A percentile compares a stretch with the other conserved stretches of the same genome.
These are phyloP conservation scores for Murraya paniculata DNA, from an alignment of 345 rosid species.

Conservation along the genomic window DNA sequence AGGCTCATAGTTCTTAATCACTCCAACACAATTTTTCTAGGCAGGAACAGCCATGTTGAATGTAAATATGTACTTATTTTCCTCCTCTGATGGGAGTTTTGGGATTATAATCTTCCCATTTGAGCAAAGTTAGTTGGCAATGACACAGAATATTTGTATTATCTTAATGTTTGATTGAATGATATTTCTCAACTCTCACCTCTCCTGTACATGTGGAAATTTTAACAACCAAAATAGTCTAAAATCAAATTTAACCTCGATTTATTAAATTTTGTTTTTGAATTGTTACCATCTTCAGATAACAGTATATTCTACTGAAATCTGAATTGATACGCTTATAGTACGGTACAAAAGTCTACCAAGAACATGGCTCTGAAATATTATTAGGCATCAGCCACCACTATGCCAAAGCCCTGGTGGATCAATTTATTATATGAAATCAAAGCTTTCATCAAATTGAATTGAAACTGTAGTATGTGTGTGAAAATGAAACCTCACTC, in stretches of 20 bases:
- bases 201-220: neutral
- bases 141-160: neutral
- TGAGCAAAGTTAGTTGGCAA: neutral
- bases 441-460: neutral
- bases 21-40: neutral
- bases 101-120: neutral
- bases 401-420: no score
- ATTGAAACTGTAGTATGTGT: neutral
- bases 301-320: no score
- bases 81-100: neutral
- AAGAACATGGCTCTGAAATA: no score
- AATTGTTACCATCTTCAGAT: no score
- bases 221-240: neutral
- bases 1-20: neutral
- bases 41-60: neutral
- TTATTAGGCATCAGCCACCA: no score
- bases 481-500: no score
- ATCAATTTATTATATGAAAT: neutral
- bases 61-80: neutral
- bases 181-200: neutral
- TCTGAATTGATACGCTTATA: no score
- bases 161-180: neutral
- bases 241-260: neutral
- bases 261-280: no score
- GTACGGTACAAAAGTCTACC: no score